phyloP scores from a whole-genome alignment of 2,329 filamentous ascomycete genomes.

The Huntiella decipiens region DNA sequence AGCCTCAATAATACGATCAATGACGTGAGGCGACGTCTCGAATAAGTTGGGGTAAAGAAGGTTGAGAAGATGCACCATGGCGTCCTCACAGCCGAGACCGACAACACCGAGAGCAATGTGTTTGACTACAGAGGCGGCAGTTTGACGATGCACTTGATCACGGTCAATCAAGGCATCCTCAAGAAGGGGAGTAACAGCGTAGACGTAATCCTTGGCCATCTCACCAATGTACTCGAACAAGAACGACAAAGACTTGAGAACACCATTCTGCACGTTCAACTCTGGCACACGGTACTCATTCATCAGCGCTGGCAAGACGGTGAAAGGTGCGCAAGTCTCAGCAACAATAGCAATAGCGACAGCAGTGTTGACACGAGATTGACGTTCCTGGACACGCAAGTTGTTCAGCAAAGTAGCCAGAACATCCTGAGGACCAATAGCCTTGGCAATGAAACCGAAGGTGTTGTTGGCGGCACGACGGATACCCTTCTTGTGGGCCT shows the following conservation, averaged over 20 bases:
- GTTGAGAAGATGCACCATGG: slow-evolving; percentile 95
- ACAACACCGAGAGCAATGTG: slow-evolving; percentile 96
- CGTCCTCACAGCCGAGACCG: slow-evolving; percentile 89
- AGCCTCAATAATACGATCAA: slow-evolving; percentile 91
- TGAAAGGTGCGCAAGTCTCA: slow-evolving; percentile 95
- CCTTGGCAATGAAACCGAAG: slow-evolving; percentile 98
- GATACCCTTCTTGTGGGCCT: slow-evolving; percentile 98
- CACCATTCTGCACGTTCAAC: slow-evolving; percentile 96
- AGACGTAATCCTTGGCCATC: slow-evolving; percentile 99
- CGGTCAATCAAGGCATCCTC: slow-evolving; percentile 95
- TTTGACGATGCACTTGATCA: slow-evolving; percentile 94
- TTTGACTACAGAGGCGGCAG: slow-evolving; percentile 90
- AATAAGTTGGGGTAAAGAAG: slow-evolving; percentile 92
- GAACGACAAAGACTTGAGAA: slow-evolving; percentile 91
- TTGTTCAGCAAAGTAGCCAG: slow-evolving; percentile 92
- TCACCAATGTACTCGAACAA: slow-evolving; percentile 98
- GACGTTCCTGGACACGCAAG: slow-evolving; percentile 86
- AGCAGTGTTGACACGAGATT: slow-evolving; percentile 94
- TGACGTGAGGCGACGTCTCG: slow-evolving; percentile 94
- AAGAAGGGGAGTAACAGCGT: slow-evolving; percentile 84
- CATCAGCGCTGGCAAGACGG: slow-evolving; percentile 95
- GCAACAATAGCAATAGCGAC: slow-evolving; percentile 97
- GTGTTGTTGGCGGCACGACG: slow-evolving; percentile 97
- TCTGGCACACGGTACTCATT: slow-evolving; percentile 98
- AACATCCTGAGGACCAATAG: slow-evolving; percentile 94